Conservation (phyloP, 768 basidiomycete species). For the Termitomyces sp. region DNA sequence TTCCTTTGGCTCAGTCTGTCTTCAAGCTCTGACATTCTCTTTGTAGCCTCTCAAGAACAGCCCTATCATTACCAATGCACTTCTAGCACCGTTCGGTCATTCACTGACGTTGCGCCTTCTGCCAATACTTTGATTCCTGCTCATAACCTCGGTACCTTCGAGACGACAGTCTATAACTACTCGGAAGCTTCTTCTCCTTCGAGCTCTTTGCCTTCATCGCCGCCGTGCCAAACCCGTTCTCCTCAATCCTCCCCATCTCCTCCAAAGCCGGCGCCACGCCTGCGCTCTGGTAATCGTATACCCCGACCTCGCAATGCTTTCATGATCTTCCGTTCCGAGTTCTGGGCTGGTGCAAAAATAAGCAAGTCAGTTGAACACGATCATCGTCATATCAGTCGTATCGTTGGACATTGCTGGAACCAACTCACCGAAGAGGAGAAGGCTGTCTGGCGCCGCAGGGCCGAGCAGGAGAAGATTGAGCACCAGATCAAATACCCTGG, state of each 20-base stretch:
- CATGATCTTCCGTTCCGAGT: slow-evolving; percentile 63
- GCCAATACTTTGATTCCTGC: slow-evolving; percentile 2
- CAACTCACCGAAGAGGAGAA: slow-evolving; percentile 44
- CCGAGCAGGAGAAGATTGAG: slow-evolving; percentile 44
- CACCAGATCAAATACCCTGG: slow-evolving; percentile 44
- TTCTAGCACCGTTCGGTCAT: neutral
- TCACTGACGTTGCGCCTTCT: neutral
- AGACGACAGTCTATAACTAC: slow-evolving; percentile 5
- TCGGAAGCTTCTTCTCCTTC: slow-evolving; percentile 12
- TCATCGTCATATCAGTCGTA: slow-evolving; percentile 52
- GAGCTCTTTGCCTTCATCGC: slow-evolving; percentile 7
- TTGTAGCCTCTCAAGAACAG: slow-evolving; percentile 8
- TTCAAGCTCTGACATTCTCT: slow-evolving; percentile 1
- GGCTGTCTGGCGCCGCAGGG: slow-evolving; percentile 42
- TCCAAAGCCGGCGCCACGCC: slow-evolving; percentile 11
- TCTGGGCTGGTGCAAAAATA: slow-evolving; percentile 47
- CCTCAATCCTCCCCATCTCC: slow-evolving; percentile 8
- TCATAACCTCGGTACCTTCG: slow-evolving; percentile 4
- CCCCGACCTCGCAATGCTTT: slow-evolving; percentile 83
- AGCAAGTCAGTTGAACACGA: slow-evolving; percentile 44
- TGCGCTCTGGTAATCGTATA: slow-evolving; percentile 44
- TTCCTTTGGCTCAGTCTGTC: neutral
- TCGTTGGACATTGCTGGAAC: slow-evolving; percentile 52
- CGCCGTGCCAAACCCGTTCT: neutral
- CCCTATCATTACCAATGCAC: slow-evolving; percentile 5